Evolutionary conservation across 2,329 filamentous ascomycete genomes (phyloP), one percentile per base, ranked within the genome.

Genomic region (Xylaria sp.): DNA sequence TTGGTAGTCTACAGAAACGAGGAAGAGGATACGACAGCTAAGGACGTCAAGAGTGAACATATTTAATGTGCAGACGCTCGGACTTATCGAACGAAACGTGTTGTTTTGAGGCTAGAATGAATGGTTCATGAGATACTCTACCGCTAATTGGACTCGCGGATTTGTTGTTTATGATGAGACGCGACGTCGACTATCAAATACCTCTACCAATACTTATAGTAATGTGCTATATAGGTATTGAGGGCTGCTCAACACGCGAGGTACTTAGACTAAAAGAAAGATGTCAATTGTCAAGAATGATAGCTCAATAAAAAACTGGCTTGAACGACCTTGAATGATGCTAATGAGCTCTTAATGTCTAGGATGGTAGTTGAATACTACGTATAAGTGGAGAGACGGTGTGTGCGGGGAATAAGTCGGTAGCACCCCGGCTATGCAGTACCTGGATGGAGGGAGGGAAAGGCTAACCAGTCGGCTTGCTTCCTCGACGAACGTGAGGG

Each of bases 381-480:
- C 10, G 37, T n/a, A 9, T 44, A 44, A 47, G 42, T 21, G 42
- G 42, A 47, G 42, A 47, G 18, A 47, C 18, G 9, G 50, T 32
- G 25, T 18, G 27, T 32, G 51, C 13, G 51, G 51, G 51, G 27
- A 51, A 29, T 27, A 29, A 13, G 10, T 16, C 16, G 48, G 9
- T 27, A 16, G 12, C 25, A 29, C 13, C 42, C 42, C 42, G n/a
- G 42, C 18, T 9, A 44, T 6, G 40, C 42, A n/a, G n/a, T 16
- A 51, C 59, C 21, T 25, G 6, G n/a, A 50, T 47, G 47, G n/a
- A 55, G 37, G 47, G n/a, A 55, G 37, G 37, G n/a, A 55, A 48
- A 60, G 9, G 27, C n/a, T 29, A 48, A 21, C 66, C 66, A 68
- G 50, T 68, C 61, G 55, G 61, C 47, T 68, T 35, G 57, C 42